phyloP scores from a whole-genome alignment of 495 filamentous ascomycete genomes.

The Lasiosphaeria ovina region DNA sequence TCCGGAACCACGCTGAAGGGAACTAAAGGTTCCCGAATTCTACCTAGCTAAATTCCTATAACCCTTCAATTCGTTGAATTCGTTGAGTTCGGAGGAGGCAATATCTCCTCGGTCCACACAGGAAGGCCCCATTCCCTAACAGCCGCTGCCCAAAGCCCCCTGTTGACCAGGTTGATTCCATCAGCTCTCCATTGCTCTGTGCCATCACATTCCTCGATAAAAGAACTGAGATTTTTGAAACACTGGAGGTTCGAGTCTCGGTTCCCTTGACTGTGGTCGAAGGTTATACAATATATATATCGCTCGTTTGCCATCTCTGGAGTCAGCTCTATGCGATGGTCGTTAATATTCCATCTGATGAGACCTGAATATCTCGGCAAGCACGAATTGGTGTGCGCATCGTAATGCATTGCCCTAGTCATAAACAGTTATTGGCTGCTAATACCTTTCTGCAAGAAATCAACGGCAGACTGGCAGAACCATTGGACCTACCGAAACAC shows the following conservation, averaged over 20 bases:
- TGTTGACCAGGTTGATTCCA: neutral
- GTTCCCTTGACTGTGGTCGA: neutral
- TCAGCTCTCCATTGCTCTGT: neutral
- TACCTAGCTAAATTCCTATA: too few relatives aligned
- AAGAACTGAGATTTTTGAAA: neutral
- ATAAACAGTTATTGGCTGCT: neutral
- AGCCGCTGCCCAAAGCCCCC: constrained; percentile 2
- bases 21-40: too few relatives aligned
- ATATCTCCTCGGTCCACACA: neutral
- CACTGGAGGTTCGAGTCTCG: neutral
- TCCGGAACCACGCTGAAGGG: too few relatives aligned
- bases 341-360: neutral
- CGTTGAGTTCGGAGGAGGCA: neutral
- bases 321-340: neutral
- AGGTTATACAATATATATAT: neutral
- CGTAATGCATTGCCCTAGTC: neutral
- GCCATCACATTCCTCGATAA: neutral
- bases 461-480: too few relatives aligned
- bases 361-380: neutral
- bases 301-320: neutral
- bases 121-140: neutral
- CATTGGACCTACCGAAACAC: neutral
- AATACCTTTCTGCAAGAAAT: neutral
- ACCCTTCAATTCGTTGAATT: too few relatives aligned
- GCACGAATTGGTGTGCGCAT: neutral